A percentile compares a stretch with the other conserved stretches of the same genome.
phyloP scores from a whole-genome alignment of 352 stramenopile species.

The Globisporangium parvum region DNA sequence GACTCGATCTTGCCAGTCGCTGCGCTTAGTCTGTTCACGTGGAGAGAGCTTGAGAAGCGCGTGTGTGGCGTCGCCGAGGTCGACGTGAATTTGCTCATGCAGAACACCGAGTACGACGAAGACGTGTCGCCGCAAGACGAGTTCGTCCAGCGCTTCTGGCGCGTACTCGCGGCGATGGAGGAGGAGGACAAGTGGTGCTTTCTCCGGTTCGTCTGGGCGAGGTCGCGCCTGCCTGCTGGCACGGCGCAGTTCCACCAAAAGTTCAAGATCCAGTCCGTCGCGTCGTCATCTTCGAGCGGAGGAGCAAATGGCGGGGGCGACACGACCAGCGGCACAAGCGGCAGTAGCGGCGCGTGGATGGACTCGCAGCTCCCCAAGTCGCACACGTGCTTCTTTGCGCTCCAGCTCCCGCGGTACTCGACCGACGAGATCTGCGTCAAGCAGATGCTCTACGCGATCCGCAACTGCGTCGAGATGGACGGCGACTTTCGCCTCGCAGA shows the following conservation, averaged over 20 bases:
- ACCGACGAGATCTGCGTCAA: conserved; percentile 63
- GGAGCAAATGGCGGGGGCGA: neutral
- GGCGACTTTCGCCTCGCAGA: conserved; percentile 83
- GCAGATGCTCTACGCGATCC: conserved; percentile 73
- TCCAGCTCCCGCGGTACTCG: conserved; percentile 77
- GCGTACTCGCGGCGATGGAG: conserved; percentile 50
- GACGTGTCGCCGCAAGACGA: conserved; percentile 53
- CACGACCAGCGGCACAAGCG: neutral
- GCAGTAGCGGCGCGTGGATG: conserved; percentile 18
- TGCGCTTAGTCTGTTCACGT: conserved; percentile 51
- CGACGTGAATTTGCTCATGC: conserved; percentile 60
- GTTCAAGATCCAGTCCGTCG: conserved; percentile 81
- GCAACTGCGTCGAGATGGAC: conserved; percentile 87
- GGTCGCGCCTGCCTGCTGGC: conserved; percentile 55
- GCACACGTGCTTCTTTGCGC: conserved; percentile 86
- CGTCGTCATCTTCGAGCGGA: conserved; percentile 9
- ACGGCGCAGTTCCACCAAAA: conserved; percentile 73
- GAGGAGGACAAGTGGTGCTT: conserved; percentile 70
- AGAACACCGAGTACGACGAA: conserved; percentile 84
- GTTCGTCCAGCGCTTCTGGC: conserved; percentile 78
- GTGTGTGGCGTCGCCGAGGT: conserved; percentile 71
- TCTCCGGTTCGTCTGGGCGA: conserved; percentile 78
- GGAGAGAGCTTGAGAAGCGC: conserved; percentile 61
- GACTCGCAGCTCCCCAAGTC: conserved; percentile 76
- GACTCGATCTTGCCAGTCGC: conserved; percentile 70